A percentile compares a stretch with the other conserved stretches of the same genome.
These are phyloP conservation scores for Chlorociboria aeruginascens DNA, from an alignment of 495 filamentous ascomycete species.

Conservation along the genomic window DNA sequence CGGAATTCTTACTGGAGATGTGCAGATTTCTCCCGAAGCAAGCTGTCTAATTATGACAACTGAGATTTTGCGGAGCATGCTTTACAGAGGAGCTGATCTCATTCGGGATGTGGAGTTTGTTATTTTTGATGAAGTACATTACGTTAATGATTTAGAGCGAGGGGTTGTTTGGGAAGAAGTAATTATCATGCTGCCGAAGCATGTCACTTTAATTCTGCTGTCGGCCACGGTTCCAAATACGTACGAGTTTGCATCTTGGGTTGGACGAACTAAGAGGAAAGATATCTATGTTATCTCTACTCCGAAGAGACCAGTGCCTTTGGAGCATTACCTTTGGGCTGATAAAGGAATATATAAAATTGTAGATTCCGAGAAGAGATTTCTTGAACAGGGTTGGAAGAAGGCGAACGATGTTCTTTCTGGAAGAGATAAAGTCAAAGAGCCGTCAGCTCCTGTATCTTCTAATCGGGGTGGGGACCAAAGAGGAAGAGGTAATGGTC, in stretches of 20 bases:
- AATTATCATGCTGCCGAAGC: constrained; percentile 97
- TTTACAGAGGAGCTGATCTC: constrained; percentile 90
- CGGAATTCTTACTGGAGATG: constrained; percentile 92
- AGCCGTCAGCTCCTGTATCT: constrained; percentile 30
- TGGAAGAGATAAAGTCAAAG: constrained; percentile 67
- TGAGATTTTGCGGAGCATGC: constrained; percentile 95
- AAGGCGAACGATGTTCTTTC: constrained; percentile 75
- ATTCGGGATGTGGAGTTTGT: constrained; percentile 98
- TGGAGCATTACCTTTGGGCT: constrained; percentile 95
- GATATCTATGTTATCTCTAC: constrained; percentile 99
- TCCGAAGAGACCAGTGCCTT: constrained; percentile 82
- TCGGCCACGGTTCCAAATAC: constrained; percentile 97
- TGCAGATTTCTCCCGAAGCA: constrained; percentile 95
- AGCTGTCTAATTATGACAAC: constrained; percentile 99
- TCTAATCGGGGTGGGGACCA: constrained; percentile 37
- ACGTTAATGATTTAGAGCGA: constrained; percentile 94
- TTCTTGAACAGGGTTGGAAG: constrained; percentile 87
- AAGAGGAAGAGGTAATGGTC: constrained; percentile 23
- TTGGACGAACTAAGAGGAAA: constrained; percentile 94
- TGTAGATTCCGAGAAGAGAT: constrained; percentile 82
- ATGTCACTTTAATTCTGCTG: constrained; percentile 87
- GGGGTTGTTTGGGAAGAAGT: constrained; percentile 99
- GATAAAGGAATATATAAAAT: constrained; percentile 88
- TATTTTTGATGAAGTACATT: constrained; percentile 98
- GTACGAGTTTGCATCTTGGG: constrained; percentile 96